Conservation (phyloP, 176 grass and related monocot species). For the Oryza glumipatula region DNA sequence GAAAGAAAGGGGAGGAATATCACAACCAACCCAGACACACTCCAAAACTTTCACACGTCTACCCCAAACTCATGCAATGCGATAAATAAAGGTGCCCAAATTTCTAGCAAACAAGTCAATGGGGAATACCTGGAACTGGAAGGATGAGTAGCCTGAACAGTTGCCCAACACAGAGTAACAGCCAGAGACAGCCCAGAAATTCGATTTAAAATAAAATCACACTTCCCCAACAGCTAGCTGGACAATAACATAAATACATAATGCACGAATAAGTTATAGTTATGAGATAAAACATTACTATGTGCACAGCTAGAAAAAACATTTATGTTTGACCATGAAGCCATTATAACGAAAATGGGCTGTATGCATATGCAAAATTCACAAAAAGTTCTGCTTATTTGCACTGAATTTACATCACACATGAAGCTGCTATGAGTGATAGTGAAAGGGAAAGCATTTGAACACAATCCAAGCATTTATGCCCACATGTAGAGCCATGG, state of each 20-base stretch:
- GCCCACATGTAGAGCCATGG: neutral
- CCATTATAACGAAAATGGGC: neutral
- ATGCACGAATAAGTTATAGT: neutral
- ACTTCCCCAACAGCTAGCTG: slow-evolving; percentile 61
- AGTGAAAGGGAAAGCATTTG: neutral
- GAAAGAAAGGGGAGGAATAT: neutral
- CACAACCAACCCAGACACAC: neutral
- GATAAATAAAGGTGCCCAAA: neutral
- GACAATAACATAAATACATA: slow-evolving; percentile 28
- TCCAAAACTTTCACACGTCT: neutral
- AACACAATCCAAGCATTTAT: neutral
- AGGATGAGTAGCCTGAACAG: neutral
- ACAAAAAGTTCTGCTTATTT: neutral
- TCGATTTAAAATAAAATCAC: slow-evolving; percentile 30
- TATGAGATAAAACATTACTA: neutral
- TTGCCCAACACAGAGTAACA: slow-evolving; percentile 20
- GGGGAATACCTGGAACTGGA: slow-evolving; percentile 47
- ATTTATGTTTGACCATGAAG: neutral
- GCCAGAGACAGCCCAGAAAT: neutral
- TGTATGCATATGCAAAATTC: neutral
- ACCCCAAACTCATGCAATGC: neutral
- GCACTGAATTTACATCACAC: neutral
- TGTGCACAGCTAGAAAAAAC: slow-evolving; percentile 3
- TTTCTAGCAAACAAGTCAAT: neutral
- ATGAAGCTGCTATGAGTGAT: neutral